Base-by-base conservation (phyloP, 306 rosid species). In the Boehmeria nivea region DNA sequence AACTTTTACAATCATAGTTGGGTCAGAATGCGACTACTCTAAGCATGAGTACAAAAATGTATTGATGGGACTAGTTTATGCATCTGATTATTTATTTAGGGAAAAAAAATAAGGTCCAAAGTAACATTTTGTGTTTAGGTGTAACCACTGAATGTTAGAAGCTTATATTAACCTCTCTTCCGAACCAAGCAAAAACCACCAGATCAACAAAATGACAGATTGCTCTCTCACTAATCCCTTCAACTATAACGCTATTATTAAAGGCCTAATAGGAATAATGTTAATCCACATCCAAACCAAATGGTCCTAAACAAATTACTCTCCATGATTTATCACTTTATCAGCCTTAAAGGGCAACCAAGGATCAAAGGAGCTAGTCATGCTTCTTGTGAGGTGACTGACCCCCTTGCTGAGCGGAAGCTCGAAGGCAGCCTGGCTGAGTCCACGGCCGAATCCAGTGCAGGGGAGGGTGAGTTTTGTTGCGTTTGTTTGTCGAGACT, bases 401-500 rank as follows among this genome's bases (percentile, higher is more conserved):
- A 43, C 43, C 37, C 52, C 15, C 40, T 61, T 22, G 57, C 39
- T 3, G 28, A 39, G 49, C 54, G 47, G 4, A 60, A 46, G 51
- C 49, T 58, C 13, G 66, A 58, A 1, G 76, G 38, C 3, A 33
- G 54, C 2, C 2, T 52, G 37, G 57, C 48, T 33, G 74, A 77
- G 38, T 49, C 71, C 9, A 16, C 78, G 34, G 40, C 59, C 26
- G n/a, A 68, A 12, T 46, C 63, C 19, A 64, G 55, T 44, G 19
- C 54, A 3, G 10, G 34, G 6, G 78, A 70, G 22, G 68, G 25
- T 67, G 74, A 52, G 50, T 58, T 62, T 40, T 90, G 98, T 18
- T 82, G 85, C 14, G 88, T 86, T 67, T 87, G 98, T 45, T 76
- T 90, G 76, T 84, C 94, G 1, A 78, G 74, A 53, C 65, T 86